These are phyloP conservation scores for Ophiostoma angusticollis DNA, from an alignment of 2,329 filamentous ascomycete species.

Conservation along the genomic window DNA sequence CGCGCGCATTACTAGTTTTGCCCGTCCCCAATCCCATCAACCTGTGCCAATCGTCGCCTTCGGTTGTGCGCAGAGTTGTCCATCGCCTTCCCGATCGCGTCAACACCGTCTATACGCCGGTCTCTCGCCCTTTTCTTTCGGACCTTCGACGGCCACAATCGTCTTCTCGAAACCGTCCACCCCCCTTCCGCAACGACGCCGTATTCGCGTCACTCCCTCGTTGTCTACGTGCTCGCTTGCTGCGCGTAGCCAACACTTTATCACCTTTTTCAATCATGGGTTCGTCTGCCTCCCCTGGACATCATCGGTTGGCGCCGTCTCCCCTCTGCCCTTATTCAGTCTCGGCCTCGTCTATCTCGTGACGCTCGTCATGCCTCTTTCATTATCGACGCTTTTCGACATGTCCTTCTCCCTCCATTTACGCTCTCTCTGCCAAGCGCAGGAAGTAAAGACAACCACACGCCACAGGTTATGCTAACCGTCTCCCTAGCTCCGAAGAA, in stretches of 20 bases:
- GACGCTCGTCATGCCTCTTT: not conserved
- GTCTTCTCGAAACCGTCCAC: not conserved
- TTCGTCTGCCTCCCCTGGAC: conserved; percentile 9
- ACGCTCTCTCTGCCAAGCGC: not conserved
- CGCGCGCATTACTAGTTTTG: not conserved
- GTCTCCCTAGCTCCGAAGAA: conserved; percentile 66
- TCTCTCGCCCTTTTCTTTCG: not conserved
- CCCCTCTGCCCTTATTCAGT: not conserved
- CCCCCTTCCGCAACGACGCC: conserved; percentile 4
- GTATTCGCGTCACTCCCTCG: conserved; percentile 1
- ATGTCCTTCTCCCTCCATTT: not conserved
- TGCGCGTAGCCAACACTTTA: conserved; percentile 18
- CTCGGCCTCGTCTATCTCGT: not conserved
- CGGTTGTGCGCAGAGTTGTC: conserved; percentile 5
- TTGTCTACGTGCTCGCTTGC: conserved; percentile 20
- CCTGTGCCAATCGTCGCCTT: conserved; percentile 5
- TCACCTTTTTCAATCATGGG: conserved; percentile 19
- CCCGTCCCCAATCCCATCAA: not conserved
- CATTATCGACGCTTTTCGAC: not conserved
- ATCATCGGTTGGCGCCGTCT: not conserved
- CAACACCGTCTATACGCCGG: not conserved
- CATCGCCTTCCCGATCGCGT: conserved; percentile 1
- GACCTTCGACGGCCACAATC: not conserved
- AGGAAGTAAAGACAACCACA: no score
- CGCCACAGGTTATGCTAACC: conserved; percentile 19